These are phyloP conservation scores for Termitomyces sp. DNA, from an alignment of 768 basidiomycete genomes.

Conservation along the genomic window DNA sequence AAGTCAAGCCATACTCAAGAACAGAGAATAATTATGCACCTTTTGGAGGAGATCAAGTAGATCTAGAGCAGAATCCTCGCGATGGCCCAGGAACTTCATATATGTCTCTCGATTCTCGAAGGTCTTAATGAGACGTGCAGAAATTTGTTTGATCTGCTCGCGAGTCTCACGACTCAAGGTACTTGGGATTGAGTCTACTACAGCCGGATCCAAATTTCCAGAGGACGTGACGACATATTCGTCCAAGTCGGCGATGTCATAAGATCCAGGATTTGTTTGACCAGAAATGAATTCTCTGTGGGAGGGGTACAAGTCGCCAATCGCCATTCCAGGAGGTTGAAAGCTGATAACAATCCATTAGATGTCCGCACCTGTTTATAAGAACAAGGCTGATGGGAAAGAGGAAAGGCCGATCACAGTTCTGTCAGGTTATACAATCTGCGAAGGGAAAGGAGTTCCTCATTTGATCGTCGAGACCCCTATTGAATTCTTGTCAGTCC, in stretches of 20 bases:
- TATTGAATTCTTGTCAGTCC: neutral
- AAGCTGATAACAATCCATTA: neutral
- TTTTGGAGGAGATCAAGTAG: conserved; percentile 19
- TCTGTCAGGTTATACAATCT: neutral
- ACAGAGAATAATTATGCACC: conserved; percentile 4
- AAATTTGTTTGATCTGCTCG: conserved; percentile 6
- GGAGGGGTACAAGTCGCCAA: neutral
- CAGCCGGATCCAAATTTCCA: neutral
- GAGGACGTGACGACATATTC: neutral
- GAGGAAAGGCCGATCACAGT: neutral
- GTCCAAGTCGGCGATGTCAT: neutral
- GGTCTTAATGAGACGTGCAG: conserved; percentile 3
- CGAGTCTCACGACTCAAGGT: neutral
- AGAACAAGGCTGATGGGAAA: neutral
- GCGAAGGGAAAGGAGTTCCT: neutral
- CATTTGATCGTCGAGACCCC: neutral
- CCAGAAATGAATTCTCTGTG: neutral
- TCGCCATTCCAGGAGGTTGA: neutral
- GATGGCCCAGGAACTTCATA: conserved; percentile 11
- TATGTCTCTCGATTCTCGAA: conserved; percentile 12
- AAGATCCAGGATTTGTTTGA: neutral
- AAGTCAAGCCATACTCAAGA: neutral
- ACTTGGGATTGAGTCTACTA: neutral
- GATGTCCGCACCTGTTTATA: too few species aligned
- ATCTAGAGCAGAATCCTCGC: conserved; percentile 8